Base-by-base conservation (phyloP, 2,329 filamentous ascomycete species). In the Trichoderma arundinaceum region DNA sequence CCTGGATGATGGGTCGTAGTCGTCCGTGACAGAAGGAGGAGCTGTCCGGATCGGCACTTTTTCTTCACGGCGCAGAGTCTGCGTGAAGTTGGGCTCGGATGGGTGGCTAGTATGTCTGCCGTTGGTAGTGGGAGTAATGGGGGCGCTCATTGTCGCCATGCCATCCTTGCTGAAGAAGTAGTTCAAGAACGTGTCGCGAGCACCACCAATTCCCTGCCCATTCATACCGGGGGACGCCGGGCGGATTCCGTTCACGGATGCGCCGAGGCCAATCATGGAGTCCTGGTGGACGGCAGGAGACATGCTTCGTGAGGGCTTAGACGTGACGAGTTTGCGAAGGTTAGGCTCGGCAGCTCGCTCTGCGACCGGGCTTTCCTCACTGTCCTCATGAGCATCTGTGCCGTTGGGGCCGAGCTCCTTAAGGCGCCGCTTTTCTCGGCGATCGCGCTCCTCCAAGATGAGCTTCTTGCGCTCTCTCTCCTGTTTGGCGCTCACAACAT, bases 121-220 rank as follows among this genome's bases (percentile, higher is more conserved):
- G 63, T 74, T 71, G 53, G 71, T 67, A 7, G 68, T 59, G 13
- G 72, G 70, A 65, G 70, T 72, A 4, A 75, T 81, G 74, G 67
- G 81, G 73, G 66, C 33, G 38, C 44, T 82, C 80, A 64, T 66
- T 4, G 72, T 71, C 44, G 73, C 72, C 32, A 86, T 83, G 53
- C 92, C 92, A 68, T 99, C 95, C 76, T 99, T 98, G 72, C 95
- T 94, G 74, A 99, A 99, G 80, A 99, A 99, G 79, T 99, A 99
- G 79, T 94, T 98, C 68, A 99, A 79, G 82, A 99, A 99, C 0
- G 93, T 96, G 79, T 99, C 95, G 68, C 90, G 87, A 46, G 92
- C 87, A 67, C 82, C 86, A 65, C 89, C 88, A 57, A 85, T 76
- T 4, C 81, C 81, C 69, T 87, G 86, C 32, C 82, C 82, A 69